Percentiles rank a stretch among this genome's conserved stretches.
Evolutionary conservation across 306 rosid genomes (phyloP).

Genomic region (Mimosa pudica): DNA sequence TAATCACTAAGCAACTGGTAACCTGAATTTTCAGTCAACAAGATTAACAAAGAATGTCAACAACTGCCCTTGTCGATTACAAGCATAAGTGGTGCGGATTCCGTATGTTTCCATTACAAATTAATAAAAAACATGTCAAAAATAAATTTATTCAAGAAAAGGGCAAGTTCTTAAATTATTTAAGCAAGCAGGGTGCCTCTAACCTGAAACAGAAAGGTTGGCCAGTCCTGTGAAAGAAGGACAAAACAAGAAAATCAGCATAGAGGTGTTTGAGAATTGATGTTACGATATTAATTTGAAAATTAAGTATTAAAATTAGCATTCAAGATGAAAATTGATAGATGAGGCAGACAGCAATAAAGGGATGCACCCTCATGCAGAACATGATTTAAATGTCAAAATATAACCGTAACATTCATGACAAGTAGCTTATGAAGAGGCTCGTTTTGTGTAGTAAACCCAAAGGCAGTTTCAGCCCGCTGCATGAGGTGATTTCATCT

Average conservation of each 20-base stretch:
- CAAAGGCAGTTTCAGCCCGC: not conserved
- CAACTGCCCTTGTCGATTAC: not conserved
- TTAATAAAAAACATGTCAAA: not conserved
- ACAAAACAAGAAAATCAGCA: constrained; percentile 26
- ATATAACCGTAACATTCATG: not conserved
- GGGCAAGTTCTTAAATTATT: not conserved
- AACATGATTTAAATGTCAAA: not conserved
- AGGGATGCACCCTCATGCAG: not conserved
- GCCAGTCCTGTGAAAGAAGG: constrained; percentile 66
- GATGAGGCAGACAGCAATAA: not conserved
- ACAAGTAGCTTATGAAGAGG: not conserved
- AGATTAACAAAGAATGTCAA: not conserved
- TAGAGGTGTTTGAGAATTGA: not conserved
- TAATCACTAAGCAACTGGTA: not conserved
- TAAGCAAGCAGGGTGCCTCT: constrained; percentile 32
- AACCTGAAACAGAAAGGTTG: constrained; percentile 91
- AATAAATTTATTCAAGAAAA: constrained; percentile 9
- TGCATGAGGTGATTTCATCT: not conserved
- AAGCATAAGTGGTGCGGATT: not conserved
- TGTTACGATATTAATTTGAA: not conserved
- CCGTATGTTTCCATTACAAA: not conserved
- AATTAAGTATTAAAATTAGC: not conserved
- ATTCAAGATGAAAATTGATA: not conserved
- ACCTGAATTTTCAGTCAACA: constrained; percentile 3
- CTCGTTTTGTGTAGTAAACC: too few species aligned